phyloP scores from a whole-genome alignment of 148 eudicot species.

The Fagopyrum esculentum region DNA sequence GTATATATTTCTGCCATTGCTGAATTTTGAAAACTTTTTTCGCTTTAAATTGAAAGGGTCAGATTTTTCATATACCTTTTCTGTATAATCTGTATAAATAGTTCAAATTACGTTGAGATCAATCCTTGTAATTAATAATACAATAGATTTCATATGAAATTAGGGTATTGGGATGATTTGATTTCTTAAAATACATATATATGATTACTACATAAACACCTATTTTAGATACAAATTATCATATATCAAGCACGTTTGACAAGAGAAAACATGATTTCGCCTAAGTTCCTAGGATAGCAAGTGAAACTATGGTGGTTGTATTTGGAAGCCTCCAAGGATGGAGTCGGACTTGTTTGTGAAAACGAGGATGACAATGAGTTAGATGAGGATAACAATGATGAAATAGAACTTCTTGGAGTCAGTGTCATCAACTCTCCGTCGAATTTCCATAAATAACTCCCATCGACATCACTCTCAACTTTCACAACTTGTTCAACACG shows the following conservation, averaged over 20 bases:
- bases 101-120: too few relatives aligned
- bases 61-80: too few relatives aligned
- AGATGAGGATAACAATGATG: neutral
- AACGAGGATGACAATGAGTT: neutral
- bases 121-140: too few relatives aligned
- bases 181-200: neutral
- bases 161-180: too few relatives aligned
- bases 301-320: slow-evolving; percentile 6
- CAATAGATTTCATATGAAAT: too few relatives aligned
- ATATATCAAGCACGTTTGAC: slow-evolving; percentile 1
- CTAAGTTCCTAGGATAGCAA: slow-evolving; percentile 9
- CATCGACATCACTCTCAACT: too few relatives aligned
- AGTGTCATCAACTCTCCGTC: slow-evolving; percentile 1
- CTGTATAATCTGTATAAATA: too few relatives aligned
- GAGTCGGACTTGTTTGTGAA: neutral
- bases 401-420: neutral
- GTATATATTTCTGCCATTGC: too few relatives aligned
- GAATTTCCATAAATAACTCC: neutral
- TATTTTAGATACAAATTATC: neutral
- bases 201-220: neutral
- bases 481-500: neutral
- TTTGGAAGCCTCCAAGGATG: neutral
- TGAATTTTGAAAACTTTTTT: too few relatives aligned
- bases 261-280: neutral
- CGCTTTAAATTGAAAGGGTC: too few relatives aligned